These are phyloP conservation scores for Diplocarpon mali DNA, from an alignment of 2,329 filamentous ascomycete genomes.

Conservation along the genomic window DNA sequence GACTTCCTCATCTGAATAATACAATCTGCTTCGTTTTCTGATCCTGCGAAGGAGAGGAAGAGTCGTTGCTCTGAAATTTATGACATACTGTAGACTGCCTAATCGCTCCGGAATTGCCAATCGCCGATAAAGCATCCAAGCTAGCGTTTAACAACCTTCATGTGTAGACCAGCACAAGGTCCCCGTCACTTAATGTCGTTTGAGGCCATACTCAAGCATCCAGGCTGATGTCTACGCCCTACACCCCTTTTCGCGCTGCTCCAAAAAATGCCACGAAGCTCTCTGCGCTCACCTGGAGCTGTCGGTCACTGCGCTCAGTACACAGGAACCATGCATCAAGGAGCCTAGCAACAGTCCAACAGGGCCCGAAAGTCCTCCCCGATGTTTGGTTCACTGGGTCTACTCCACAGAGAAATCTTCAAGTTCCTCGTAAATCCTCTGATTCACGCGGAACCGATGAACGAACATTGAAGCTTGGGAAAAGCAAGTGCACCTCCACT, in stretches of 20 bases:
- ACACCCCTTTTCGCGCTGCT: constrained; percentile 15
- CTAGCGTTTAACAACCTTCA: background rate
- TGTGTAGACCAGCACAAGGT: background rate
- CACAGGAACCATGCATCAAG: constrained; percentile 9
- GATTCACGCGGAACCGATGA: constrained; percentile 36
- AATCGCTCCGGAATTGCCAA: background rate
- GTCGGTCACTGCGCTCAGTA: constrained; percentile 3
- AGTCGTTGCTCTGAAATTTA: no score
- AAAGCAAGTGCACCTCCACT: constrained; percentile 19
- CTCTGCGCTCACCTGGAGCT: constrained; percentile 4
- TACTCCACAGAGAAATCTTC: constrained; percentile 9
- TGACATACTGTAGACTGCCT: no score
- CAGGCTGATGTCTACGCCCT: constrained; percentile 26
- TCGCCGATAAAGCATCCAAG: constrained; percentile 8
- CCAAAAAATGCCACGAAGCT: constrained; percentile 16
- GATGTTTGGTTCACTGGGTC: constrained; percentile 36
- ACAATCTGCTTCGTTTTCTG: no score
- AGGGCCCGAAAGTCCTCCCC: constrained; percentile 21
- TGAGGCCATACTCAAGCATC: background rate
- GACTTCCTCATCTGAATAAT: no score
- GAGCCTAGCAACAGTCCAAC: constrained; percentile 20
- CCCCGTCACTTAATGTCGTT: constrained; percentile 1
- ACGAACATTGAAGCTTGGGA: constrained; percentile 43
- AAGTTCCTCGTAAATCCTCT: constrained; percentile 1
- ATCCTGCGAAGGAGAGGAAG: no score